phyloP scores from a whole-genome alignment of 2,329 filamentous ascomycete genomes.

The Seiridium cupressi region DNA sequence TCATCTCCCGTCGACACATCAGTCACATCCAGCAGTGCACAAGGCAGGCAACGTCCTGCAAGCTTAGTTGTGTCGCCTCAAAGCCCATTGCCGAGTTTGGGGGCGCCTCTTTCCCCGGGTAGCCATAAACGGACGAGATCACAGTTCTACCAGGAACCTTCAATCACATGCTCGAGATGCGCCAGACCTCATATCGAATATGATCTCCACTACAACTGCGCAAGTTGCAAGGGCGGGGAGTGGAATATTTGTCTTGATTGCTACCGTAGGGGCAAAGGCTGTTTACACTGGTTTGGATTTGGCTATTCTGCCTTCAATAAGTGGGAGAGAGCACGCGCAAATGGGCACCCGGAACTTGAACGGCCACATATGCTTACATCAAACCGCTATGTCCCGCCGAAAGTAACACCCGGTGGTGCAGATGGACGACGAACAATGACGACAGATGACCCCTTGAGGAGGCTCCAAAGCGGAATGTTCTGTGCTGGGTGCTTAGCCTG shows the following conservation, averaged over 20 bases:
- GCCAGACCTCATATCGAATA: slow-evolving; percentile 74
- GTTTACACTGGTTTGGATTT: slow-evolving; percentile 86
- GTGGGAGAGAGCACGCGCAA: slow-evolving; percentile 55
- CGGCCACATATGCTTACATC: slow-evolving; percentile 58
- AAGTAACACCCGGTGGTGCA: slow-evolving; percentile 45
- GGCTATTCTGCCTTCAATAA: slow-evolving; percentile 67
- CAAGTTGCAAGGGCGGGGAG: slow-evolving; percentile 63
- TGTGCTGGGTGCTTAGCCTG: slow-evolving; percentile 73
- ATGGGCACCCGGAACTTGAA: slow-evolving; percentile 37
- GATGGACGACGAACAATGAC: slow-evolving; percentile 59
- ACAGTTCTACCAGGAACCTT: slow-evolving; percentile 66
- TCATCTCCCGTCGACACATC: slow-evolving; percentile 14
- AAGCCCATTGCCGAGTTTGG: slow-evolving; percentile 26
- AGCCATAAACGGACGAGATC: slow-evolving; percentile 40
- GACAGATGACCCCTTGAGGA: slow-evolving; percentile 63
- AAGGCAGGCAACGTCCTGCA: slow-evolving; percentile 30
- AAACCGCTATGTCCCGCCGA: slow-evolving; percentile 54
- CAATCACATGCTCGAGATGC: slow-evolving; percentile 72
- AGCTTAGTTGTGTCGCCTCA: slow-evolving; percentile 38
- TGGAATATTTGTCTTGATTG: slow-evolving; percentile 82
- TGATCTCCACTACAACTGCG: slow-evolving; percentile 81
- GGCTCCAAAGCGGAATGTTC: slow-evolving; percentile 79
- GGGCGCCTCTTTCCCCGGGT: slow-evolving; percentile 25
- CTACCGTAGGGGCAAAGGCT: slow-evolving; percentile 75
- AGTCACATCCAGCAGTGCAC: slow-evolving; percentile 17